These are phyloP conservation scores for Annona squamosa DNA, from an alignment of 164 flowering plant genomes.

Conservation along the genomic window DNA sequence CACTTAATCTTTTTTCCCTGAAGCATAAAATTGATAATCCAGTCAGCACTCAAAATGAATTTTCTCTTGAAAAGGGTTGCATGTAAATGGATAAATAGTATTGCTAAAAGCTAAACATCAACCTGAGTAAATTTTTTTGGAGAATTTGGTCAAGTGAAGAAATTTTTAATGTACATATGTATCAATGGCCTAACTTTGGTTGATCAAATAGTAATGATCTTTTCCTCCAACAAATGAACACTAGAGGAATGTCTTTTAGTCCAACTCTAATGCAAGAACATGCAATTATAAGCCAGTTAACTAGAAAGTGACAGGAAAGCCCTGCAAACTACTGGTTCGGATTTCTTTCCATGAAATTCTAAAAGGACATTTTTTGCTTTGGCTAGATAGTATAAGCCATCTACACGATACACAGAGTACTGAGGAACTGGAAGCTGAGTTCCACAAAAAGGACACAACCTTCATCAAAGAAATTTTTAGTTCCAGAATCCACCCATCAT, in stretches of 20 bases:
- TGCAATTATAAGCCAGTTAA: neutral
- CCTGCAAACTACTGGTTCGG: neutral
- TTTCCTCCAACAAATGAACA: neutral
- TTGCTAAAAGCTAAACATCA: neutral
- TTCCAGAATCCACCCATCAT: too few relatives aligned
- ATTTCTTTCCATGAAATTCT: neutral
- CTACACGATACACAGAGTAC: too few relatives aligned
- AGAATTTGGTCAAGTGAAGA: neutral
- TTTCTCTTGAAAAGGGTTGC: neutral
- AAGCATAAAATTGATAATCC: neutral
- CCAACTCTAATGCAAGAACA: neutral
- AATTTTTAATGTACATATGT: neutral
- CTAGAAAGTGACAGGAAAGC: neutral
- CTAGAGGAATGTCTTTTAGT: neutral
- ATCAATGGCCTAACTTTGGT: neutral
- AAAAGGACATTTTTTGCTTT: neutral
- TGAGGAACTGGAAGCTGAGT: too few relatives aligned
- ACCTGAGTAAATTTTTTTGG: neutral
- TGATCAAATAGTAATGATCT: neutral
- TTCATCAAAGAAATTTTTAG: too few relatives aligned
- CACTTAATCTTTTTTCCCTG: slow-evolving; percentile 77
- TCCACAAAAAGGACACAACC: too few relatives aligned
- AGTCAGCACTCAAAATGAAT: neutral
- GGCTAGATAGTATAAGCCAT: neutral
- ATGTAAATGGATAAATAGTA: too few relatives aligned